Base-by-base conservation (phyloP, 768 basidiomycete species). In the Suillus hirtellus region DNA sequence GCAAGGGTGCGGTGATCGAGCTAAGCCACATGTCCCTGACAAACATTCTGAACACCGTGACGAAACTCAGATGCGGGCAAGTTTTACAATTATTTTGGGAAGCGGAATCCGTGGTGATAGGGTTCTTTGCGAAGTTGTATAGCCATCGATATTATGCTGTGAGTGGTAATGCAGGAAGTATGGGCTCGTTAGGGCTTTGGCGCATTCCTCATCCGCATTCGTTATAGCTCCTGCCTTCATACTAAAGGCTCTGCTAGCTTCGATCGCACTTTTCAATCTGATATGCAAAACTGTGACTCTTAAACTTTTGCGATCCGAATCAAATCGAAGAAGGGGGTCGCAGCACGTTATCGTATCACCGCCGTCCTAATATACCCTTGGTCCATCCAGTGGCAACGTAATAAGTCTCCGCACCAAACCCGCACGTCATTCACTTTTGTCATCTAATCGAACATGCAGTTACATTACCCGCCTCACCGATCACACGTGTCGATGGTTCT, bases 1-100 rank as follows among this genome's bases (percentile, higher is more conserved):
- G 77, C 5, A 58, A 66, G 27, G 62, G 66, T 47, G 78, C 76
- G 9, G 50, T 66, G 40, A 61, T 76, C 17, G 73, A 76, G 64
- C 71, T 71, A 31, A 31, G 31, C 15, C 65, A 70, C 21, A 72
- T 73, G 60, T 74, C 72, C 60, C 75, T 76, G 1, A 61, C 66
- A 11, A 63, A 64, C 27, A 65, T 75, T 46, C 21, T 78, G 44
- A 42, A 58, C 21, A 50, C 62, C 12, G 53, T 61, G 19, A 63
- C 49, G 35, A 60, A 38, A 11, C 46, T 43, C 56, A 21, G 44
- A 65, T 14, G 59, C 61, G 59, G 63, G 62, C 59, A 71, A 67
- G 31, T 63, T 63, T 61, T 50, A 60, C n/a, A 14, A 49, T 43
- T 56, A 52, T n/a, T 63, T 42, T 12, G 49, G 65, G 1, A 61